These are phyloP conservation scores for Candida anutae DNA, from an alignment of 1,139 yeast genomes.

Conservation along the genomic window DNA sequence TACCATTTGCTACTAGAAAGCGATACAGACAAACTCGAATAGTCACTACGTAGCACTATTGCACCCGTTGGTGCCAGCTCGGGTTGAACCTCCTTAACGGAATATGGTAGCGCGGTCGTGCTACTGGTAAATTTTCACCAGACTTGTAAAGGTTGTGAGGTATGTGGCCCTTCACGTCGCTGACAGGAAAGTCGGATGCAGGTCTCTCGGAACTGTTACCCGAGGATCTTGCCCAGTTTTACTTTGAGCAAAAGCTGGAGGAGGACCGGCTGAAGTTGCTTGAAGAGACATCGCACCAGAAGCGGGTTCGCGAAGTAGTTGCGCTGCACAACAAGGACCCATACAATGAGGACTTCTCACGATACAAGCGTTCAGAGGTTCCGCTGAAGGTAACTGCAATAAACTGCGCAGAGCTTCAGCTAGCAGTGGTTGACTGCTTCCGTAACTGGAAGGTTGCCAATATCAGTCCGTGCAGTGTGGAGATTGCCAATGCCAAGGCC, in stretches of 20 bases:
- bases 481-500: slow-evolving; percentile 17
- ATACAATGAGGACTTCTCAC: slow-evolving; percentile 23
- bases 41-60: too few relatives aligned
- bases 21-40: too few relatives aligned
- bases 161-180: slow-evolving; percentile 10
- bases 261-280: slow-evolving; percentile 16
- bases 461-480: slow-evolving; percentile 22
- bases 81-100: too few relatives aligned
- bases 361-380: slow-evolving; percentile 24
- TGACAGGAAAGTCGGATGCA: slow-evolving; percentile 15
- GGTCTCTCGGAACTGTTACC: slow-evolving; percentile 28
- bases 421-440: slow-evolving; percentile 31
- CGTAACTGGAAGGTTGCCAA: slow-evolving; percentile 23
- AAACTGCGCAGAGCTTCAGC: slow-evolving; percentile 39
- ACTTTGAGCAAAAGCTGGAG: slow-evolving; percentile 25
- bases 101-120: too few relatives aligned
- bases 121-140: too few relatives aligned
- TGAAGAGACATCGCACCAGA: slow-evolving; percentile 21
- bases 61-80: too few relatives aligned
- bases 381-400: slow-evolving; percentile 19
- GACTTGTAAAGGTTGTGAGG: too few relatives aligned
- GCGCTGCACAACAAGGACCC: slow-evolving; percentile 7
- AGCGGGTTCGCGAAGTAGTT: slow-evolving; percentile 22
- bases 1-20: too few relatives aligned
- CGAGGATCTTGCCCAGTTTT: slow-evolving; percentile 21